Percentiles rank a stretch among this genome's conserved stretches.
Evolutionary conservation across 2,329 filamentous ascomycete species (phyloP).

Genomic region (Teratosphaeria destructans): DNA sequence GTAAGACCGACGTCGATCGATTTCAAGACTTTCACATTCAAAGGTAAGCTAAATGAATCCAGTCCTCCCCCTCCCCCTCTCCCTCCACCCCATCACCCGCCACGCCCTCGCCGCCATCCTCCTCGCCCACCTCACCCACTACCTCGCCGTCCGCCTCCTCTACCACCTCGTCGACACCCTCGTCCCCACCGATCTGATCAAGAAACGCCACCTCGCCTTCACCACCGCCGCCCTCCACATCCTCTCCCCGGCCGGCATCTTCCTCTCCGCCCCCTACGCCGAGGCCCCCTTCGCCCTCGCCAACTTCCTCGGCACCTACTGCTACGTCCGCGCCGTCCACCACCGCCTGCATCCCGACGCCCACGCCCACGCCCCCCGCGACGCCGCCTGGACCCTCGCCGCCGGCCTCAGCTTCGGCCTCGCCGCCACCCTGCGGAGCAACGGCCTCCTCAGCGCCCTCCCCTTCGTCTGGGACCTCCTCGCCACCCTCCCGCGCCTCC

Average conservation of each 20-base stretch:
- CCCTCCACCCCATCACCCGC: constrained; percentile 13
- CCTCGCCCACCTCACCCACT: constrained; percentile 64
- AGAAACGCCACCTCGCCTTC: constrained; percentile 46
- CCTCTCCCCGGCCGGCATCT: constrained; percentile 77
- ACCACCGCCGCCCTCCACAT: constrained; percentile 65
- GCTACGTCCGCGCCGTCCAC: constrained; percentile 48
- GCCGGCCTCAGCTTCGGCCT: constrained; percentile 48
- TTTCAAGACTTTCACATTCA: not conserved
- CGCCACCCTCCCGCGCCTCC: constrained; percentile 32
- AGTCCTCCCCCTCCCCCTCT: constrained; percentile 5
- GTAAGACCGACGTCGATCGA: constrained; percentile 32
- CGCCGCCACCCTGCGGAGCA: constrained; percentile 67
- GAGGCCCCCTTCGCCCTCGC: constrained; percentile 72
- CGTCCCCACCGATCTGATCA: constrained; percentile 27
- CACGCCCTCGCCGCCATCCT: constrained; percentile 49
- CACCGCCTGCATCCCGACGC: not conserved
- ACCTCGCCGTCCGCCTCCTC: constrained; percentile 62
- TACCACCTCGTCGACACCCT: constrained; percentile 54
- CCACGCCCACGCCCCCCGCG: constrained; percentile 1
- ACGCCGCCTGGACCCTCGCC: constrained; percentile 17
- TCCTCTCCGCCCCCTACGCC: constrained; percentile 76
- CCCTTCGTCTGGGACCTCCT: constrained; percentile 58
- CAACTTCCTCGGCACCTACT: constrained; percentile 61
- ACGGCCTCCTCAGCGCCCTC: constrained; percentile 73
- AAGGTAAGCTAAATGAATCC: constrained; percentile 16